Evolutionary conservation across 306 rosid species (phyloP).

Genomic region (Canavalia gladiata): DNA sequence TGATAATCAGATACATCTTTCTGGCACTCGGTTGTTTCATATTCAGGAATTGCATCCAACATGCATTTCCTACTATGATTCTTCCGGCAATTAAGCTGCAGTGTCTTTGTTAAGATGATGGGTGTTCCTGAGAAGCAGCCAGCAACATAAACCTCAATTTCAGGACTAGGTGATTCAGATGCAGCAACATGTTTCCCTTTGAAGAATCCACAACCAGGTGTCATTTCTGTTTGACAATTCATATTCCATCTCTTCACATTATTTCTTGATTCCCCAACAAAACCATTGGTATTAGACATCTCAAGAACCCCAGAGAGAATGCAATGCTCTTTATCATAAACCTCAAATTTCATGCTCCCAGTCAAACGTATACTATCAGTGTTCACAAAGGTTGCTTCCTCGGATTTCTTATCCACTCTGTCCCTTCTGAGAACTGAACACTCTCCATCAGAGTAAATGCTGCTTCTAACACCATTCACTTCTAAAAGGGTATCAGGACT

Average conservation of each 20-base stretch:
- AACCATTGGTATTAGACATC: constrained; percentile 73
- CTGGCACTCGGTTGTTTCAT: constrained; percentile 69
- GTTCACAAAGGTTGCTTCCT: constrained; percentile 87
- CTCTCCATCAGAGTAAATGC: constrained; percentile 70
- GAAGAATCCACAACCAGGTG: constrained; percentile 64
- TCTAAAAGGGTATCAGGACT: constrained; percentile 84
- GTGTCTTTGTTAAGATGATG: constrained; percentile 77
- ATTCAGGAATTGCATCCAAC: constrained; percentile 83
- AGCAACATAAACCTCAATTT: constrained; percentile 90
- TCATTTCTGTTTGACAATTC: constrained; percentile 71
- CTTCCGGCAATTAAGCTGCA: constrained; percentile 71
- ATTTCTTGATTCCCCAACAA: constrained; percentile 62
- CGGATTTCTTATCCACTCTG: constrained; percentile 85
- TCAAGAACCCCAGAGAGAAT: constrained; percentile 80
- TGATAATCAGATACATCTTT: constrained; percentile 57
- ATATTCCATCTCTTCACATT: constrained; percentile 76
- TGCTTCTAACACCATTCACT: constrained; percentile 81
- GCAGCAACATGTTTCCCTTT: constrained; percentile 68
- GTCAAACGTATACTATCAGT: constrained; percentile 83
- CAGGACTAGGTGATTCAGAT: constrained; percentile 60
- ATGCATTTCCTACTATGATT: constrained; percentile 66
- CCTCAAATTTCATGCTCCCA: constrained; percentile 84
- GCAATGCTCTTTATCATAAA: constrained; percentile 74
- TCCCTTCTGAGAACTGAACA: constrained; percentile 88
- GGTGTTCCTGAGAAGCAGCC: constrained; percentile 87